Percentiles rank a stretch among this genome's conserved stretches.
Evolutionary conservation across 257 asterid genomes (phyloP).

Genomic region (Rubia yunnanensis): DNA sequence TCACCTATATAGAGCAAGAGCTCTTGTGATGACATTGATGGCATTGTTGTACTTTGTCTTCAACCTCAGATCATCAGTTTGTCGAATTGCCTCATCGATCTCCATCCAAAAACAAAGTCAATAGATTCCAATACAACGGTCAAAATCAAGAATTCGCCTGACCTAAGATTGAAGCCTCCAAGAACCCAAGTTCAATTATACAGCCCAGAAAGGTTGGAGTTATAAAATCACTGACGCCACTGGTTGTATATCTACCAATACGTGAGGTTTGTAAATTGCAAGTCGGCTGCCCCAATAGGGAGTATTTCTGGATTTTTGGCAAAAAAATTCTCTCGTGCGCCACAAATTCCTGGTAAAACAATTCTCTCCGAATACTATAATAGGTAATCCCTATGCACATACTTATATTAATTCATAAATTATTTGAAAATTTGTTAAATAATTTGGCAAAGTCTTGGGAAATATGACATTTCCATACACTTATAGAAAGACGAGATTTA

Average conservation of each 20-base stretch:
- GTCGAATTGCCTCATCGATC: slow-evolving; percentile 70
- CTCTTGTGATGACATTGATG: slow-evolving; percentile 71
- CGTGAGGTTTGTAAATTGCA: not conserved
- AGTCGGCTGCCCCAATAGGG: not conserved
- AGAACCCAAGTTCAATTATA: not conserved
- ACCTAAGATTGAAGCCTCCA: not conserved
- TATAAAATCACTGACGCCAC: not conserved
- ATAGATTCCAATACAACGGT: not conserved
- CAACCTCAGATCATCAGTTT: slow-evolving; percentile 65
- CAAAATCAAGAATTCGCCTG: not conserved
- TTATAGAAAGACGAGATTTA: too few species aligned
- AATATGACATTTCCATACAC: too few species aligned
- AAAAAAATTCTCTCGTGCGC: too few species aligned
- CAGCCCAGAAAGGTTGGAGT: not conserved
- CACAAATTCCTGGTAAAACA: too few species aligned
- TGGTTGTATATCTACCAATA: not conserved
- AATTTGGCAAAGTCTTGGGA: too few species aligned
- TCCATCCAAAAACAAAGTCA: slow-evolving; percentile 41
- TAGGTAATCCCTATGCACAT: too few species aligned
- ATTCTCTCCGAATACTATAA: too few species aligned
- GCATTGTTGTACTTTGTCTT: slow-evolving; percentile 84
- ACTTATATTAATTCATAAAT: too few species aligned
- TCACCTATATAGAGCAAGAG: slow-evolving; percentile 82
- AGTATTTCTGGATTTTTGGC: too few species aligned
- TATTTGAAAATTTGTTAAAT: too few species aligned